Evolutionary conservation across 2,329 filamentous ascomycete genomes (phyloP).

Genomic region (Ophiostoma quercus): DNA sequence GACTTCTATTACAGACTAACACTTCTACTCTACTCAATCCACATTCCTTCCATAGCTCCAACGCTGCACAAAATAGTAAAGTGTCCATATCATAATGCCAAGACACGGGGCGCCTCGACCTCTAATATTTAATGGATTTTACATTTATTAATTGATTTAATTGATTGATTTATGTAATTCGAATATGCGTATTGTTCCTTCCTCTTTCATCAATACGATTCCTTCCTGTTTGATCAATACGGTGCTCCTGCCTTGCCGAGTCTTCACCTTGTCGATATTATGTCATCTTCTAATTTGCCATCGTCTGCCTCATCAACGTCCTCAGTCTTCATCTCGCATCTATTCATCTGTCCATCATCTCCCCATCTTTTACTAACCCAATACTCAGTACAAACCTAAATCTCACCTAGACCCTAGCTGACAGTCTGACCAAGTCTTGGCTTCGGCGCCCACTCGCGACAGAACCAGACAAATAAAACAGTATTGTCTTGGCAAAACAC

Average conservation of each 20-base stretch:
- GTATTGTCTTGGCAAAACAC: conserved; percentile 10
- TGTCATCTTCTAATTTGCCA: not conserved
- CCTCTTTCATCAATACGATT: not conserved
- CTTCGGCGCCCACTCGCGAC: conserved; percentile 1
- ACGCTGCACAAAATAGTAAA: not conserved
- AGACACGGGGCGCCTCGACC: not conserved
- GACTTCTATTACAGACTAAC: too few species aligned
- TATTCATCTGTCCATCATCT: not conserved
- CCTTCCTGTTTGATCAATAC: not conserved
- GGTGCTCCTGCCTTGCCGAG: not conserved
- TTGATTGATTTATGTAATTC: not conserved
- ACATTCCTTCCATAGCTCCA: not conserved
- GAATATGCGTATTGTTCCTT: conserved; percentile 1
- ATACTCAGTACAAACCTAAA: too few species aligned
- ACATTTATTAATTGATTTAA: not conserved
- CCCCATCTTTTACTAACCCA: too few species aligned
- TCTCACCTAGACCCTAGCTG: not conserved
- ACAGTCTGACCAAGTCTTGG: conserved; percentile 7
- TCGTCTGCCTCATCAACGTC: not conserved
- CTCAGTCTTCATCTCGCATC: not conserved
- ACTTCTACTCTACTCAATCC: too few species aligned
- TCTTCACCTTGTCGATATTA: not conserved
- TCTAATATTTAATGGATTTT: not conserved
- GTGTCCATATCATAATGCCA: not conserved
- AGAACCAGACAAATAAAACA: conserved; percentile 8